Evolutionary conservation across 306 rosid species (phyloP), one percentile per base, ranked within the genome.

Genomic region (Cicer pinnatifidum): DNA sequence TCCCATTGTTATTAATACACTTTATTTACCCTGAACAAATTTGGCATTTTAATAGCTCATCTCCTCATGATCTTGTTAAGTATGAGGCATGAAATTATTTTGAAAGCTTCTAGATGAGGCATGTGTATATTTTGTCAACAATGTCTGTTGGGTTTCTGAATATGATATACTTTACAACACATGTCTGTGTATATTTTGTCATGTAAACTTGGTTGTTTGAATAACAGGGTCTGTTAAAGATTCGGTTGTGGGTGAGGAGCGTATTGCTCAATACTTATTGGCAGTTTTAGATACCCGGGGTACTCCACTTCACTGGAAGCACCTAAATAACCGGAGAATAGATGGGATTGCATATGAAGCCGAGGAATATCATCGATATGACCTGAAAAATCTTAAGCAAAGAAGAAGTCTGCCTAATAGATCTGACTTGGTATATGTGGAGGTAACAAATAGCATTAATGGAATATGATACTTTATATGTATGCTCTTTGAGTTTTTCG

Each of bases 201-300:
- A 28, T 67, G 68, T 51, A 67, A 41, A 72, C 67, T 59, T 71
- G 38, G 44, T 60, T 44, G 40, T 66, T 83, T 76, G 58, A 67
- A 67, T 4, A 75, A 82, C 86, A 93, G 97, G 97, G 61, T 93
- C 98, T 54, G 93, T 93, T 73, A 93, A 91, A 85, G 98, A 93
- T 79, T 83, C 94, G 0, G 92, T 85, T 63, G 98, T 89, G 12
- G 96, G 97, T 51, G 98, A 93, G 84, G 98, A 91, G 81, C 89
- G 96, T 19, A 93, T 93, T 76, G 94, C 90, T 58, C 94, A 89
- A 59, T 93, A 93, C 80, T 84, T 91, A 39, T 85, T 93, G 67
- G 96, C 98, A 40, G 91, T 89, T 82, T 48, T 91, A 75, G 66
- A 93, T 82, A 85, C 82, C 17, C 81, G 97, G 72, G 87, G 93